Percentiles rank a stretch among this genome's conserved stretches.
Conservation (phyloP, 2,329 filamentous ascomycete genomes). For the Aspergillus japonicus region DNA sequence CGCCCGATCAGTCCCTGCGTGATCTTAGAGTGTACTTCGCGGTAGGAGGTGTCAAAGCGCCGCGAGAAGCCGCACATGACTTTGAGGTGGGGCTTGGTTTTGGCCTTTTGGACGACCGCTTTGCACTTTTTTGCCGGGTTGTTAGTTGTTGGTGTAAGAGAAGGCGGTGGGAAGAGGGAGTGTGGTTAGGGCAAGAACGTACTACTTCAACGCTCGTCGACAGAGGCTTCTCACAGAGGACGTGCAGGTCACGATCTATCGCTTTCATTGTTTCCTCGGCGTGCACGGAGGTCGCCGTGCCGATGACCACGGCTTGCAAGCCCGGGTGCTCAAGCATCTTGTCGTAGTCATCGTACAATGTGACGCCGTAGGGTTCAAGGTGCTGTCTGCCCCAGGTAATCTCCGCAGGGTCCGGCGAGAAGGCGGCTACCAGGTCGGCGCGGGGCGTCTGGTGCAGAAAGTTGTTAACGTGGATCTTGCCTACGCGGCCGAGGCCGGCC, state of each 20-base stretch:
- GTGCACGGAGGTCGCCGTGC: constrained; percentile 54
- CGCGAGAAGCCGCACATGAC: constrained; percentile 67
- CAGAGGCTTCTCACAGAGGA: constrained; percentile 54
- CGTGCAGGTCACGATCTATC: constrained; percentile 53
- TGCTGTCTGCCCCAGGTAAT: constrained; percentile 50
- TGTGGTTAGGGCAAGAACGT: constrained; percentile 20
- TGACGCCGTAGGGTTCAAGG: constrained; percentile 52
- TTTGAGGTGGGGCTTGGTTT: constrained; percentile 57
- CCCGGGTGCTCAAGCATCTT: constrained; percentile 55
- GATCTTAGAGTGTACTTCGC: constrained; percentile 56
- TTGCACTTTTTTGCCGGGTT: constrained; percentile 43
- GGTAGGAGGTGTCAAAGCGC: constrained; percentile 65
- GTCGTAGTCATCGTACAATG: constrained; percentile 53
- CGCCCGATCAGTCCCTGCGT: constrained; percentile 57
- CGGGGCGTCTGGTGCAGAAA: constrained; percentile 47
- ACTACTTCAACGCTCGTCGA: constrained; percentile 59
- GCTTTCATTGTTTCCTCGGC: constrained; percentile 57
- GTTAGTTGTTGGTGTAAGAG: not conserved
- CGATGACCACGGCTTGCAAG: constrained; percentile 55
- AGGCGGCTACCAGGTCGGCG: constrained; percentile 49
- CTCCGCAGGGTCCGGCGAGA: constrained; percentile 45
- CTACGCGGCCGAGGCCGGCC: constrained; percentile 51
- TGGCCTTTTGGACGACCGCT: constrained; percentile 57
- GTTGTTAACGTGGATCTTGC: constrained; percentile 48
- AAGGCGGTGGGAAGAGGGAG: not conserved